Base-by-base conservation (phyloP, 192 early-diverging fungal species). In the Ambispora gerdemannii region DNA sequence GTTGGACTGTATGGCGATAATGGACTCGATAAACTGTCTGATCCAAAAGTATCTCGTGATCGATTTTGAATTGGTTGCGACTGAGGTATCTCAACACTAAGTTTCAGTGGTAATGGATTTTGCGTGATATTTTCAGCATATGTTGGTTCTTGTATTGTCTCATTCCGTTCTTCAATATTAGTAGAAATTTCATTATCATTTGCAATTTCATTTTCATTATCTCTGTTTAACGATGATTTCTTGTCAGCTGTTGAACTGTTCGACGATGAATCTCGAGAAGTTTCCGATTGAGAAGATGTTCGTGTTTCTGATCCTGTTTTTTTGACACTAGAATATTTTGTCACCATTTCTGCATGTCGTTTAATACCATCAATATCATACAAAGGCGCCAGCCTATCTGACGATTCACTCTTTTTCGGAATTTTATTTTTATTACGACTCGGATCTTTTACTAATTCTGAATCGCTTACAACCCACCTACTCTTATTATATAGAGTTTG, bases 331-430 rank as follows among this genome's bases (percentile, higher is more conserved):
- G 52, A 58, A 43, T 70, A 70, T 56, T n/a, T 55, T 4, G 67
- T 36, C 10, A 70, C 15, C 35, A 47, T 70, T 70, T 70, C 67
- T 0, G 67, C 67, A 55, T 70, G 67, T 27, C 67, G 24, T 28
- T 70, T 70, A 19, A 70, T 25, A 19, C 49, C 67, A 38, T 70
- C 51, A 47, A 70, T 55, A 58, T 70, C 67, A 32, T 70, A 70
- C 25, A 70, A 58, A 31, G 50, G 30, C 17, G n/a, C 35, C 51
- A 20, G 67, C 28, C 51, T 34, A 33, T 24, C 22, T 47, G 19
- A 33, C 10, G 27, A 43, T 6, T 43, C 38, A 15, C 38, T 43
- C 33, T 60, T 28, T 34, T 60, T 60, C 11, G 3, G 27, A 30
- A 17, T 15, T 2, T 32, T 32, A 19, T 15, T 0, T 55, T 11